Evolutionary conservation across 371 early-diverging fungal species (phyloP).

Genomic region (Chytridium lagenaria): DNA sequence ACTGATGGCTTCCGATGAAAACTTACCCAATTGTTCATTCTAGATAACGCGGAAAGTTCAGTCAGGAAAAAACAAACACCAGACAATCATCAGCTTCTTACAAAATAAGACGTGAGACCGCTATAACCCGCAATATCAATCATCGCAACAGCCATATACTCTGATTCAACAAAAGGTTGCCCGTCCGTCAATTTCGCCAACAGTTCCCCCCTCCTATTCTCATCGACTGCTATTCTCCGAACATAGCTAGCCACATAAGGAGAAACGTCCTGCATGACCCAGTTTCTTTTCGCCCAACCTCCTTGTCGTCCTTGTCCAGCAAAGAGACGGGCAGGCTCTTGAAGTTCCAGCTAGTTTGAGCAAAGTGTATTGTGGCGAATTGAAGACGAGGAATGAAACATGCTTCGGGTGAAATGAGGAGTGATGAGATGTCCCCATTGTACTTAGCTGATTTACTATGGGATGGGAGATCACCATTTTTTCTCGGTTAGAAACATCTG

Average conservation of each 20-base stretch:
- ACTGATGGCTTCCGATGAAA: not conserved
- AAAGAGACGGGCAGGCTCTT: too few relatives aligned
- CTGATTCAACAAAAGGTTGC: conserved; percentile 27
- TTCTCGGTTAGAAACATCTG: too few relatives aligned
- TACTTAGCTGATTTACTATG: too few relatives aligned
- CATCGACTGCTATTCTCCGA: not conserved
- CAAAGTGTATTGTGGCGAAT: too few relatives aligned
- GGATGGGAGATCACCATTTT: too few relatives aligned
- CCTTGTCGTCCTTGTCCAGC: too few relatives aligned
- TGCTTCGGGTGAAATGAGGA: too few relatives aligned
- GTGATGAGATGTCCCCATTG: too few relatives aligned
- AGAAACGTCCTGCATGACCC: not conserved
- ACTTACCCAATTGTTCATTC: not conserved
- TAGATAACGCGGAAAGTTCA: not conserved
- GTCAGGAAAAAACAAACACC: not conserved
- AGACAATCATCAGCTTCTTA: not conserved
- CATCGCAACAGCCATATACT: conserved; percentile 31
- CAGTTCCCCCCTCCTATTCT: not conserved
- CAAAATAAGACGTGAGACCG: conserved; percentile 26
- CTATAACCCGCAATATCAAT: conserved; percentile 35
- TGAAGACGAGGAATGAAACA: too few relatives aligned
- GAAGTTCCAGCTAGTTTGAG: too few relatives aligned
- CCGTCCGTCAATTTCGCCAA: not conserved
- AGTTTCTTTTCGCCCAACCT: not conserved
- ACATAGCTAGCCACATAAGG: not conserved